These are phyloP conservation scores for Clathrospora elynae DNA, from an alignment of 2,329 filamentous ascomycete genomes.

Conservation along the genomic window DNA sequence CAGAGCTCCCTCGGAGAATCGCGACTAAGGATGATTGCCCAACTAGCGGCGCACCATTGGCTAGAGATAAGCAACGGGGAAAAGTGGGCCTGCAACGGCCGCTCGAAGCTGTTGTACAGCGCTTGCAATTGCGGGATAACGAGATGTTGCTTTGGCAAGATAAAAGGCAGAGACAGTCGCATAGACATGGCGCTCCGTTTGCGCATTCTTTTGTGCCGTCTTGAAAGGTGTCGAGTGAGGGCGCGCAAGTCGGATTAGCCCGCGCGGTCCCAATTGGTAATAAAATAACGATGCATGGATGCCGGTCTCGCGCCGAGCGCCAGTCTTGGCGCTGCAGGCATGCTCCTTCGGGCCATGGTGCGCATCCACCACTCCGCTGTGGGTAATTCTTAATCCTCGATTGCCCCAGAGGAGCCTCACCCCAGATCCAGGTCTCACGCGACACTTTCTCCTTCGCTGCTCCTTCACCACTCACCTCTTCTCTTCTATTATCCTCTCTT, in stretches of 20 bases:
- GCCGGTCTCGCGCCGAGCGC: no score
- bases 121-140: constrained; percentile 1
- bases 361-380: constrained; percentile 16
- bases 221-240: neutral
- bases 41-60: constrained; percentile 25
- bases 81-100: constrained; percentile 18
- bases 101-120: constrained; percentile 1
- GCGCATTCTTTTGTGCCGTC: neutral
- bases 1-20: constrained; percentile 11
- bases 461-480: constrained; percentile 14
- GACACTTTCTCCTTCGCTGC: constrained; percentile 11
- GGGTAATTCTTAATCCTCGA: constrained; percentile 24
- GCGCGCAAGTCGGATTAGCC: neutral
- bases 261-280: constrained; percentile 6
- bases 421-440: constrained; percentile 15
- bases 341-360: constrained; percentile 12
- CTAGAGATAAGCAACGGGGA: constrained; percentile 31
- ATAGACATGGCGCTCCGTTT: constrained; percentile 1
- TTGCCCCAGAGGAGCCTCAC: constrained; percentile 25
- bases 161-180: constrained; percentile 3
- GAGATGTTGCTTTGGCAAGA: constrained; percentile 3
- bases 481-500: constrained; percentile 1
- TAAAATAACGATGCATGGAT: no score
- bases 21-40: constrained; percentile 9
- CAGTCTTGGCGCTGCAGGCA: no score